Evolutionary conservation across 805 yeast genomes (phyloP), one percentile per base, ranked within the genome.

Genomic region (Saturnispora besseyi): DNA sequence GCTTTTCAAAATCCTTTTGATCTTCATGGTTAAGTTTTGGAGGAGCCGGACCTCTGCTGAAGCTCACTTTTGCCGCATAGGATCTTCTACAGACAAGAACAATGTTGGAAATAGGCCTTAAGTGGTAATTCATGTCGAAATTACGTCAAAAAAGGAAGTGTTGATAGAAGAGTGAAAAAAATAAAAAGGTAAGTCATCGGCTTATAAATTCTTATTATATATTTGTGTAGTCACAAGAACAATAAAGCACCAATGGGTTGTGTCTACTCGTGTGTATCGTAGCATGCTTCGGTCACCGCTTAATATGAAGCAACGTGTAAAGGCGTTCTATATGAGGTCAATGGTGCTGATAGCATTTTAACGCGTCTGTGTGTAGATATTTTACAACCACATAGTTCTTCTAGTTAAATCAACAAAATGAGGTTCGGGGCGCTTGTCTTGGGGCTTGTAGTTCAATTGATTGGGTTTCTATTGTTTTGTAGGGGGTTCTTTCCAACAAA

Each of bases 401-500:
- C 38, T n/a, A n/a, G 18, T 13, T 33, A 18, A 18, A 36, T 28
- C n/a, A 38, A 24, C 38, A 37, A 29, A 8, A 53, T 56, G 59
- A 53, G 47, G 37, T 52, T 44, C 22, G 13, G 41, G 1, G 45
- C 24, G 53, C 33, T 55, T 51, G 47, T 37, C 51, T 9, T 49
- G 46, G 44, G 51, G 9, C 45, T 59, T 21, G 15, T 59, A 6
- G 50, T 53, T 4, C 87, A 84, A 53, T 54, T 79, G 38, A 59
- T 62, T 0, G 87, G 90, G 0, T 69, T 84, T 18, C 53, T 78
- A 21, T 59, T 82, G 6, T 91, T 91, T 61, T 77, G 86, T 42
- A 70, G 72, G 46, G 99, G 99, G 0, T 93, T 91, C 59, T 89
- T 93, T 62, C 98, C 99, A 0, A 81, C 87, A n/a, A 90, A 91